phyloP scores from a whole-genome alignment of 2,329 filamentous ascomycete genomes.

The Plenodomus tracheiphilus region DNA sequence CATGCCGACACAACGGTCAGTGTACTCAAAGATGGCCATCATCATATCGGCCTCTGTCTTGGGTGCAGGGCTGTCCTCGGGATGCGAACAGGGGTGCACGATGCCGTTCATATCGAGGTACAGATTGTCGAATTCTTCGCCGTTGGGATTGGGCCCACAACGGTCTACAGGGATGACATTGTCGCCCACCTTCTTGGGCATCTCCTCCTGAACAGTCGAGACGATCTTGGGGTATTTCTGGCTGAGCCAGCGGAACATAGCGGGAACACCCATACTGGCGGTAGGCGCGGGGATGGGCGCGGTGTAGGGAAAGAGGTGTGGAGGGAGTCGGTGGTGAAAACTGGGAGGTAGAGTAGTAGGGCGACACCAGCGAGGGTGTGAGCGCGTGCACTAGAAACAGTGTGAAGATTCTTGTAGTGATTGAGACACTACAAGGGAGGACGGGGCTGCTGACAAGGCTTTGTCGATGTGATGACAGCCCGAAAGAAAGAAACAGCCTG shows the following conservation, averaged over 20 bases:
- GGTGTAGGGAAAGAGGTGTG: neutral
- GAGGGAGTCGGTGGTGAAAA: constrained; percentile 4
- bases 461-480: constrained; percentile 16
- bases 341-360: constrained; percentile 7
- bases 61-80: constrained; percentile 87
- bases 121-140: constrained; percentile 95
- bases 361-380: constrained; percentile 17
- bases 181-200: constrained; percentile 80
- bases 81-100: constrained; percentile 97
- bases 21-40: constrained; percentile 97
- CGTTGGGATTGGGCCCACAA: constrained; percentile 87
- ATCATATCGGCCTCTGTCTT: constrained; percentile 99
- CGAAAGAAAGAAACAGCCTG: constrained; percentile 14
- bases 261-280: constrained; percentile 82
- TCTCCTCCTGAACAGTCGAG: constrained; percentile 84
- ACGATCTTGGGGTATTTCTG: constrained; percentile 98
- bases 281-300: constrained; percentile 22
- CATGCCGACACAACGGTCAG: constrained; percentile 98
- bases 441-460: constrained; percentile 12
- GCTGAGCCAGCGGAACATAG: constrained; percentile 94
- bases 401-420: constrained; percentile 20
- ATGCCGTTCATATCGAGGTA: constrained; percentile 99
- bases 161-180: constrained; percentile 82
- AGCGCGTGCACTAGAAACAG: constrained; percentile 17
- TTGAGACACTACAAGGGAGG: constrained; percentile 17